These are phyloP conservation scores for Hypoxylon crocopeplum DNA, from an alignment of 495 filamentous ascomycete genomes.

Conservation along the genomic window DNA sequence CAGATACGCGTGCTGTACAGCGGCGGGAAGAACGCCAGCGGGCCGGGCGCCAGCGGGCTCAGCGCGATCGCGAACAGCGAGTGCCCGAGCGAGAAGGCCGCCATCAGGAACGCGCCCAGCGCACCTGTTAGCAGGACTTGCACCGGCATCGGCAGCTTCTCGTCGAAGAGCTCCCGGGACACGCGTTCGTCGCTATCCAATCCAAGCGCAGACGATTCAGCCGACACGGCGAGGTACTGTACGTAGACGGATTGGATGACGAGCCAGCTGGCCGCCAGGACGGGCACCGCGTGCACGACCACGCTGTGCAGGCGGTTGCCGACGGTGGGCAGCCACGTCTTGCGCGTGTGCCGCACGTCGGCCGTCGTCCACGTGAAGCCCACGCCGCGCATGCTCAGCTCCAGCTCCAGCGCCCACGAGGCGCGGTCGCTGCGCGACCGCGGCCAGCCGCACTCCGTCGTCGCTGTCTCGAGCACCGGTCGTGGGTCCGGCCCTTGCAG, in stretches of 20 bases:
- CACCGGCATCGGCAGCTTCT: not conserved
- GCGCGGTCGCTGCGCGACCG: constrained; percentile 18
- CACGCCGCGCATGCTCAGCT: constrained; percentile 29
- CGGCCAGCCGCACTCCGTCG: constrained; percentile 23
- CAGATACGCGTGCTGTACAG: constrained; percentile 24
- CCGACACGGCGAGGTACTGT: constrained; percentile 9
- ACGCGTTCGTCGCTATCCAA: not conserved
- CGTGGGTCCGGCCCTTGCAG: constrained; percentile 15
- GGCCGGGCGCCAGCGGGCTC: constrained; percentile 24
- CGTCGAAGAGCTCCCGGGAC: constrained; percentile 21
- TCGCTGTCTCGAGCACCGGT: constrained; percentile 21
- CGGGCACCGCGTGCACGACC: constrained; percentile 4
- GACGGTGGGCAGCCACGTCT: constrained; percentile 23
- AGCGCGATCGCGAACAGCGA: constrained; percentile 23
- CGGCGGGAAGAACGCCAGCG: constrained; percentile 29
- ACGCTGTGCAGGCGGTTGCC: constrained; percentile 21
- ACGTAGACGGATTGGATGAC: constrained; percentile 7
- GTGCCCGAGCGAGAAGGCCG: constrained; percentile 24
- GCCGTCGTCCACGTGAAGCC: constrained; percentile 32
- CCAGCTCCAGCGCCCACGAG: constrained; percentile 30
- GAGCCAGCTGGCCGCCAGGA: constrained; percentile 4
- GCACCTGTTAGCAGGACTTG: constrained; percentile 22
- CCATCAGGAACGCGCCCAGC: constrained; percentile 30
- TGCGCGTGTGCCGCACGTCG: constrained; percentile 31
- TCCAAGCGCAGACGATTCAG: not conserved